phyloP scores from a whole-genome alignment of 768 basidiomycete genomes.

The Pisolithus microcarpus region DNA sequence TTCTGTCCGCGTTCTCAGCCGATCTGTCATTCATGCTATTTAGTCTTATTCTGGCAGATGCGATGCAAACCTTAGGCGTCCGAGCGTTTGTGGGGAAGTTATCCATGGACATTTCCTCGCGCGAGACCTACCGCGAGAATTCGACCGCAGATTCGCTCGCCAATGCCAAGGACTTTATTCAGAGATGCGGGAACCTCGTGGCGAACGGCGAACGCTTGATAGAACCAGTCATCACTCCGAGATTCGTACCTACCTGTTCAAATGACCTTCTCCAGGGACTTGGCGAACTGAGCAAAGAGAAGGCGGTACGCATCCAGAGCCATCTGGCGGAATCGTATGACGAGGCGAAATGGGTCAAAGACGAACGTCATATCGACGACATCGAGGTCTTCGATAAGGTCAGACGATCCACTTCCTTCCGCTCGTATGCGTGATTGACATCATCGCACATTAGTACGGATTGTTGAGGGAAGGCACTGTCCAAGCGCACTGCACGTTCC shows the following conservation, averaged over 20 bases:
- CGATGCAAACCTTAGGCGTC: conserved; percentile 64
- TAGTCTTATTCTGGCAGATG: conserved; percentile 72
- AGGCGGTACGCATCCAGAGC: conserved; percentile 60
- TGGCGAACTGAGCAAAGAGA: conserved; percentile 41
- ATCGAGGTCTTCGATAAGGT: conserved; percentile 72
- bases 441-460: conserved; percentile 34
- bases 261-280: conserved; percentile 60
- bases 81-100: conserved; percentile 85
- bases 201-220: conserved; percentile 45
- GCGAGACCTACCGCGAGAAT: conserved; percentile 63
- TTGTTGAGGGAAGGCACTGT: conserved; percentile 61
- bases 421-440: neutral
- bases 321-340: conserved; percentile 79
- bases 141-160: conserved; percentile 43
- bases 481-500: conserved; percentile 88
- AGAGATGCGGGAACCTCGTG: conserved; percentile 37
- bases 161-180: conserved; percentile 52
- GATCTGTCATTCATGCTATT: neutral
- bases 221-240: conserved; percentile 79
- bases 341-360: conserved; percentile 64
- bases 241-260: conserved; percentile 87
- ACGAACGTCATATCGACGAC: conserved; percentile 56
- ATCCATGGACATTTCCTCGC: conserved; percentile 78
- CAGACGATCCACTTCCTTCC: conserved; percentile 3
- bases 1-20: neutral